These are phyloP conservation scores for Arthrobotrys entomopaga DNA, from an alignment of 2,329 filamentous ascomycete species.

Conservation along the genomic window DNA sequence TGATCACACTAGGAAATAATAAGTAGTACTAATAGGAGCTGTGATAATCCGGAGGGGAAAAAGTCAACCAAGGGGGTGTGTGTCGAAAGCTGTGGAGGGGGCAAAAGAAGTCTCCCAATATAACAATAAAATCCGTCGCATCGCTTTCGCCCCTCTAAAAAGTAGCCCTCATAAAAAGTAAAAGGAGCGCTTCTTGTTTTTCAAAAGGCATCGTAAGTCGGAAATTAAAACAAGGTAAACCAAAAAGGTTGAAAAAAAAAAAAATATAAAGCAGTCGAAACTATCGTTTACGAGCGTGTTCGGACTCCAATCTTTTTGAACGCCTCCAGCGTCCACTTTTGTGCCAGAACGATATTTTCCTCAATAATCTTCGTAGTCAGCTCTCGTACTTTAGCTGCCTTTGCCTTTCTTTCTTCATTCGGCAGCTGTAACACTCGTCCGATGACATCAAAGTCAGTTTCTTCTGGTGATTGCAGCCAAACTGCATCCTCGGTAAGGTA, in stretches of 20 bases:
- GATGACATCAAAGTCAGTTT: constrained; percentile 59
- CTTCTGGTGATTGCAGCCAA: constrained; percentile 57
- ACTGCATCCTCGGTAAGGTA: constrained; percentile 59
- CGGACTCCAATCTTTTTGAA: constrained; percentile 53
- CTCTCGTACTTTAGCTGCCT: constrained; percentile 79
- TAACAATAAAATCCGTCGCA: constrained; percentile 22
- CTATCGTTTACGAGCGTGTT: constrained; percentile 26
- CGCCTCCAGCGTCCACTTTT: constrained; percentile 72
- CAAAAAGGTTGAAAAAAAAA: not conserved
- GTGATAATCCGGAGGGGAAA: constrained; percentile 63
- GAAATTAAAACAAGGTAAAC: constrained; percentile 33
- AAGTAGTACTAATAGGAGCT: constrained; percentile 8
- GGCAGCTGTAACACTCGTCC: constrained; percentile 57
- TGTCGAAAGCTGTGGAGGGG: too few species aligned
- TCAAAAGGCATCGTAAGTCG: constrained; percentile 54
- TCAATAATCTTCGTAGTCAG: constrained; percentile 77
- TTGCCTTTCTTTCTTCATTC: constrained; percentile 72
- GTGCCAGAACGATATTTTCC: constrained; percentile 80
- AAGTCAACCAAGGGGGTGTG: too few species aligned
- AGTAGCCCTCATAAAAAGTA: constrained; percentile 25
- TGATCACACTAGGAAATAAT: constrained; percentile 1
- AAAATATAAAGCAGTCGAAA: not conserved
- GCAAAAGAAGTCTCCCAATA: not conserved
- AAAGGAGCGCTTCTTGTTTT: constrained; percentile 11
- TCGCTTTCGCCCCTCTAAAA: constrained; percentile 46